A percentile compares a stretch with the other conserved stretches of the same genome.
Conservation (phyloP, 1,284 basidiomycete genomes). For the Ceratorhiza oryzae-sativae region DNA sequence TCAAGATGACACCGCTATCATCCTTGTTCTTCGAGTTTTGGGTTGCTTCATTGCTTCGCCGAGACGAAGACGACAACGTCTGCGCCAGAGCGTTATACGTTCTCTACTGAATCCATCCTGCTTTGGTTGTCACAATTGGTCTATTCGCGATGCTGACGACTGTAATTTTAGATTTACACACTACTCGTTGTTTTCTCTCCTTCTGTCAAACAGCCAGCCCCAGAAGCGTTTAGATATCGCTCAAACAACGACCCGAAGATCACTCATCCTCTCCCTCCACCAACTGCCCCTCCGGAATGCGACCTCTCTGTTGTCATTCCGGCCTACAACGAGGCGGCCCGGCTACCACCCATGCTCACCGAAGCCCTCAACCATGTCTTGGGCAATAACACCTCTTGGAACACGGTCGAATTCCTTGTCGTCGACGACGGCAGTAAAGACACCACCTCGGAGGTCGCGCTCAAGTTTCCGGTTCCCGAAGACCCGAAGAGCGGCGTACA, state of each 20-base stretch:
- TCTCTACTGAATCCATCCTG: slow-evolving; percentile 41
- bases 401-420: slow-evolving; percentile 73
- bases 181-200: slow-evolving; percentile 73
- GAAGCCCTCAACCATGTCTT: slow-evolving; percentile 66
- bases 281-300: slow-evolving; percentile 61
- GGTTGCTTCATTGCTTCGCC: slow-evolving; percentile 55
- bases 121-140: slow-evolving; percentile 34
- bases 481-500: slow-evolving; percentile 57
- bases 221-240: slow-evolving; percentile 71
- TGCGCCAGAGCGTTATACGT: slow-evolving; percentile 55
- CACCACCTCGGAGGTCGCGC: slow-evolving; percentile 69
- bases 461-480: slow-evolving; percentile 64
- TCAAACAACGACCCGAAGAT: slow-evolving; percentile 59
- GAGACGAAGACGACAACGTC: slow-evolving; percentile 70
- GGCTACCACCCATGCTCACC: slow-evolving; percentile 83
- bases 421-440: slow-evolving; percentile 91
- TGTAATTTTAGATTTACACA: slow-evolving; percentile 61
- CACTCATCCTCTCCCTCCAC: slow-evolving; percentile 60
- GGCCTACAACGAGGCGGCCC: slow-evolving; percentile 85
- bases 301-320: slow-evolving; percentile 86
- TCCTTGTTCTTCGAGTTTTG: slow-evolving; percentile 88
- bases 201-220: slow-evolving; percentile 60
- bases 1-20: slow-evolving; percentile 75
- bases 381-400: slow-evolving; percentile 49
- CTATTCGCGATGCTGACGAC: slow-evolving; percentile 6